Conservation (phyloP, 371 early-diverging fungal species). For the Circinella umbellata region DNA sequence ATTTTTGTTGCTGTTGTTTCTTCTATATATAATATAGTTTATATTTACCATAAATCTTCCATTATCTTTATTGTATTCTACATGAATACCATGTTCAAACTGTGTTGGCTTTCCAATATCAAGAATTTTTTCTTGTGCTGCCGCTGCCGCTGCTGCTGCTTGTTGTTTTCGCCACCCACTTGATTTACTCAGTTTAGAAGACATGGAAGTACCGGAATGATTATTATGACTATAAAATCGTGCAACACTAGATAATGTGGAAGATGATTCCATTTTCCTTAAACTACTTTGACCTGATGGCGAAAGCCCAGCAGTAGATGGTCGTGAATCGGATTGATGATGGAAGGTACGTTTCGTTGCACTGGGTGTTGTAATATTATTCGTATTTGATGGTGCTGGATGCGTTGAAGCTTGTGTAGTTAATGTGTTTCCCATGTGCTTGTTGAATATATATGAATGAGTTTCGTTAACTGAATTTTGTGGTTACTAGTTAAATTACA, state of each 20-base stretch:
- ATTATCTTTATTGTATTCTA: conserved; percentile 63
- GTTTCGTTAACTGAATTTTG: not conserved
- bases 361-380: conserved; percentile 1
- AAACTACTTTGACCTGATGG: conserved; percentile 25
- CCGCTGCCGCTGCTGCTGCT: conserved; percentile 14
- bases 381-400: conserved; percentile 9
- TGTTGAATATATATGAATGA: not conserved
- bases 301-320: conserved; percentile 35
- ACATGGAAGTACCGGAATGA: conserved; percentile 42
- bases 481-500: not conserved
- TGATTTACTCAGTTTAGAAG: conserved; percentile 43
- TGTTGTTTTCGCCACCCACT: conserved; percentile 13
- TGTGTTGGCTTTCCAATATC: conserved; percentile 69
- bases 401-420: conserved; percentile 15
- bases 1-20: no score
- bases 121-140: conserved; percentile 53
- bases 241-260: conserved; percentile 41
- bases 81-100: conserved; percentile 73
- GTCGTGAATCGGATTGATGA: conserved; percentile 33
- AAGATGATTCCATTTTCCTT: conserved; percentile 37
- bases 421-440: conserved; percentile 23
- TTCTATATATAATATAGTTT: not conserved
- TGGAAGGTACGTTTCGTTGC: conserved; percentile 9
- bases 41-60: conserved; percentile 68
- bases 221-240: conserved; percentile 45